Evolutionary conservation across 495 filamentous ascomycete species (phyloP).

Genomic region (Rostrohypoxylon terebratum): DNA sequence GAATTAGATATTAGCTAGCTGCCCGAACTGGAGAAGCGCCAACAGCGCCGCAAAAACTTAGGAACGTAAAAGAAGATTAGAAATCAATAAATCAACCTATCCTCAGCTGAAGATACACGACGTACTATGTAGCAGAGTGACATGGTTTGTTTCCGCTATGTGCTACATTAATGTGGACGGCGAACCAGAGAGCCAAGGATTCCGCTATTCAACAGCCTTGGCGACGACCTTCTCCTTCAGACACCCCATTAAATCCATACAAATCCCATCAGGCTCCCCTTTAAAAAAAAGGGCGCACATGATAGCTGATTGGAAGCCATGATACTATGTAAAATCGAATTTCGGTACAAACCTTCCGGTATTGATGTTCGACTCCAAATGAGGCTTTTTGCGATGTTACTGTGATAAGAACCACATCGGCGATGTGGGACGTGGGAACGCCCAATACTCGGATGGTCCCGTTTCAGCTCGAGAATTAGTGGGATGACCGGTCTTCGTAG

Average conservation of each 20-base stretch:
- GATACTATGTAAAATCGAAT: background rate
- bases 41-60: background rate
- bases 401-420: slow-evolving; percentile 4
- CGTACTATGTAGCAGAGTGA: background rate
- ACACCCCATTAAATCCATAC: background rate
- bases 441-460: background rate
- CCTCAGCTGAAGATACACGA: slow-evolving; percentile 10
- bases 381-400: slow-evolving; percentile 11
- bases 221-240: background rate
- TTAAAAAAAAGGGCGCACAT: background rate
- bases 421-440: background rate
- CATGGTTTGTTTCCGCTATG: slow-evolving; percentile 1
- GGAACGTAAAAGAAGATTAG: slow-evolving; percentile 9
- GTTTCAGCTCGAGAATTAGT: slow-evolving; percentile 6
- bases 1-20: background rate
- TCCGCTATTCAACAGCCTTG: slow-evolving; percentile 5
- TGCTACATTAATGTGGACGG: slow-evolving; percentile 7
- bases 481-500: slow-evolving; percentile 7
- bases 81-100: slow-evolving; percentile 2
- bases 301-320: background rate
- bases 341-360: slow-evolving; percentile 4
- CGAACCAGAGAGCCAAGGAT: background rate
- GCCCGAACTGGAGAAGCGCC: background rate
- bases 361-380: slow-evolving; percentile 11
- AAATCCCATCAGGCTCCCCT: slow-evolving; percentile 4